Evolutionary conservation across 331 rosid genomes (phyloP).

Genomic region (Malus hybrid): DNA sequence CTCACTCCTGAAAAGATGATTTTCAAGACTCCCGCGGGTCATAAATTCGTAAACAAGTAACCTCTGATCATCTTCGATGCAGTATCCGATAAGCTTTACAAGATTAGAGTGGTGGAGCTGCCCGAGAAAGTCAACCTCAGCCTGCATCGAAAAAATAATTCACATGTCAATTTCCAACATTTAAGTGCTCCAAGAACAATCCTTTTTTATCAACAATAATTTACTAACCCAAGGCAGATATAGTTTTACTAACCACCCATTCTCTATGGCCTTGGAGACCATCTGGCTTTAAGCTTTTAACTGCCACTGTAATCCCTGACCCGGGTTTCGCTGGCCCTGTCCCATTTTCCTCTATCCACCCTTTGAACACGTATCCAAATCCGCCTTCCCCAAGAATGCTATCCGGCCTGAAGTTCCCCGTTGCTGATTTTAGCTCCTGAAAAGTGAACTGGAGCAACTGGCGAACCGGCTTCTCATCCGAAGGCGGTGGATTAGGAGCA

Average conservation of each 20-base stretch:
- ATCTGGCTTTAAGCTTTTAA: constrained; percentile 86
- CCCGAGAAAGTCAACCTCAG: constrained; percentile 90
- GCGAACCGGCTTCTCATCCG: constrained; percentile 45
- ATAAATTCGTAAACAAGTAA: constrained; percentile 87
- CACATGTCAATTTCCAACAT: constrained; percentile 23
- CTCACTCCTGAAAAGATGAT: constrained; percentile 90
- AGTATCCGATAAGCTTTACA: constrained; percentile 82
- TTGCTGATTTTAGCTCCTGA: constrained; percentile 84
- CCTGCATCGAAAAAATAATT: constrained; percentile 47
- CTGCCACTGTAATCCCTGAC: constrained; percentile 80
- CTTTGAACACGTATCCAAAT: constrained; percentile 85
- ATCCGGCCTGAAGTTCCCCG: constrained; percentile 91
- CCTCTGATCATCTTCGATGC: constrained; percentile 91
- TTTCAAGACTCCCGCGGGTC: constrained; percentile 94
- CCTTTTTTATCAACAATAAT: constrained; percentile 23
- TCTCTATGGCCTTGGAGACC: constrained; percentile 94
- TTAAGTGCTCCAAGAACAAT: constrained; percentile 19
- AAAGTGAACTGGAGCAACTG: constrained; percentile 65
- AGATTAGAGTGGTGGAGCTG: constrained; percentile 95
- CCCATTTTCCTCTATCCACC: constrained; percentile 93
- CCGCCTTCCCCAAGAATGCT: constrained; percentile 97
- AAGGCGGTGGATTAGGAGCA: constrained; percentile 45
- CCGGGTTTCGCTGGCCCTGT: constrained; percentile 95
- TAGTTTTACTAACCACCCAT: constrained; percentile 87
- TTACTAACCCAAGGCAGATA: constrained; percentile 62